Base-by-base conservation (phyloP, 768 basidiomycete species). In the Kwoniella heveanensis region DNA sequence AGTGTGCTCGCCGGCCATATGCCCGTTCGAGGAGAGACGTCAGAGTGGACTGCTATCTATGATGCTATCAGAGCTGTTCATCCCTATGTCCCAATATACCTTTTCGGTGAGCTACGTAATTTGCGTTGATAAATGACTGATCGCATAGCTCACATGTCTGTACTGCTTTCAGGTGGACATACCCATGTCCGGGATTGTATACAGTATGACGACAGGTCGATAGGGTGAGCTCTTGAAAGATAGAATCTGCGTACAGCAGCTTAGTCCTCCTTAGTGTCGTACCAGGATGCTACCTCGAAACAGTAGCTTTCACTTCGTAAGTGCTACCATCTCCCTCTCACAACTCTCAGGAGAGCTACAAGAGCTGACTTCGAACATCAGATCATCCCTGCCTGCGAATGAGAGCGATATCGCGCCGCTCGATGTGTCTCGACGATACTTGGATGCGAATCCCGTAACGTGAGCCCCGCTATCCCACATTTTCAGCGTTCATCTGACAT, bases 251-350 rank as follows among this genome's bases (percentile, higher is more conserved):
- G 19, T 26, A 15, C 17, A 15, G n/a, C 56, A 12, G 24, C 25
- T 44, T 49, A 19, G 30, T 12, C 22, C n/a, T 48, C 25, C 36
- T 25, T 59, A 74, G 75, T 25, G 65, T 79, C 13, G 76, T 77
- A 13, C 73, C 74, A 0, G 78, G 93, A 19, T 83, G 91, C 24
- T 95, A 94, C 76, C 90, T 95, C 88, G 93, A 96, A 81, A 96
- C 92, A 10, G 82, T 94, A 57, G 91, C 90, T 17, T 79, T 76
- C 66, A 70, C 74, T 10, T 79, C 78, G 78, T 88, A 26, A 69
- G 80, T 69, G 13, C 12, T 17, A 32, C 13, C 7, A 13, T 6
- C 5, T 32, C 32, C 32, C 32, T 32, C 32, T 32, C 13, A 32
- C 32, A 13, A 32, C 13, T 13, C 32, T 6, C 13, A 32, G 32